Conservation (phyloP, 768 basidiomycete genomes). For the Boletales sp. region DNA sequence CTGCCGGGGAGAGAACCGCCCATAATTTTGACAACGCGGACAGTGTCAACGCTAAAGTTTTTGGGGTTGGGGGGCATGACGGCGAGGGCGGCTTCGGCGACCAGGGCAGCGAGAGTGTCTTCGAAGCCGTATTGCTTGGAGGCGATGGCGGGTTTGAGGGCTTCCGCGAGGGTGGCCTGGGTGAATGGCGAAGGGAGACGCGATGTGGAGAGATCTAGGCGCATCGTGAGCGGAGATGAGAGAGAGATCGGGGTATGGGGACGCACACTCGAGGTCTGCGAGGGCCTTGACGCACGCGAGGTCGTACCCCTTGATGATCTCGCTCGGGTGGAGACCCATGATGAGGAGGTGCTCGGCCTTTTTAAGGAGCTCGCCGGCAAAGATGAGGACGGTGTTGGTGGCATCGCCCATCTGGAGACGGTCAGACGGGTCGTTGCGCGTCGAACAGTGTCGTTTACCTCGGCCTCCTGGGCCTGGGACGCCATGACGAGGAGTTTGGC, state of each 20-base stretch:
- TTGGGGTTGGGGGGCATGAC: constrained; percentile 88
- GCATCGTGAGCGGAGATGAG: too few relatives aligned
- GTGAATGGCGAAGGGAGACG: constrained; percentile 72
- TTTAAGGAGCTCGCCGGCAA: constrained; percentile 93
- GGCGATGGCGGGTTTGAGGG: constrained; percentile 89
- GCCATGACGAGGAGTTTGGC: constrained; percentile 99
- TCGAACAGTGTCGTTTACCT: constrained; percentile 44
- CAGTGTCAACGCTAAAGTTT: constrained; percentile 97
- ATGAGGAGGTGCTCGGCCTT: constrained; percentile 87
- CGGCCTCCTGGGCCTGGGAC: constrained; percentile 91
- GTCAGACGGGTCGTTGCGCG: background rate
- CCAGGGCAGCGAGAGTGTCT: constrained; percentile 73
- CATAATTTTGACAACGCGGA: constrained; percentile 98
- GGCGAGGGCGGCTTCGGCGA: constrained; percentile 88
- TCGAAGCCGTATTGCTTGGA: constrained; percentile 97
- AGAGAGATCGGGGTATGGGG: background rate
- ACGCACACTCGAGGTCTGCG: constrained; percentile 87
- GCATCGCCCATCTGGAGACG: constrained; percentile 86
- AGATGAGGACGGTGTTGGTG: constrained; percentile 92
- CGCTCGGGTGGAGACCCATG: constrained; percentile 97
- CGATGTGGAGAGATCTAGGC: constrained; percentile 63
- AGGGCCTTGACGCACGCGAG: constrained; percentile 81
- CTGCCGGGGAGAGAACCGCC: constrained; percentile 85
- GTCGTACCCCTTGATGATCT: constrained; percentile 94
- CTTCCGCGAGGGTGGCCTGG: constrained; percentile 61